A percentile compares a stretch with the other conserved stretches of the same genome.
phyloP scores from a whole-genome alignment of 768 basidiomycete genomes.

The Krasilnikovozyma curviuscula region DNA sequence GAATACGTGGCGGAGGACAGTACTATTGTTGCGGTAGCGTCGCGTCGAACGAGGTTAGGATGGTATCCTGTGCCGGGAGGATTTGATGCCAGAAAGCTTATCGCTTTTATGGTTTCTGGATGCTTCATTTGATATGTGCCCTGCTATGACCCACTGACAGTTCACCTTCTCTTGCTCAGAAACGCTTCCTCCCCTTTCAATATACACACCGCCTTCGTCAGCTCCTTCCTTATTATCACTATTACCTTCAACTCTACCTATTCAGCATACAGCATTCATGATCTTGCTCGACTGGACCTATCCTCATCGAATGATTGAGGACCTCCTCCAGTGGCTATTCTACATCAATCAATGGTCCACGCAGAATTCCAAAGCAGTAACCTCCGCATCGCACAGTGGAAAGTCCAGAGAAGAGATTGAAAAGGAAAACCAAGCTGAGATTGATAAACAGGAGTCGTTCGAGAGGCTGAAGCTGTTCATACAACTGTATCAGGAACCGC shows the following conservation, averaged over 20 bases:
- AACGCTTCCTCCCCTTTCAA: constrained; percentile 35
- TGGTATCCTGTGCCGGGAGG: not conserved
- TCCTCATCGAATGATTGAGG: constrained; percentile 67
- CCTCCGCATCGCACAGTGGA: no score
- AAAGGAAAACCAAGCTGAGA: constrained; percentile 42
- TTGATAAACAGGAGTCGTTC: constrained; percentile 66
- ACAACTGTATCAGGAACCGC: no score
- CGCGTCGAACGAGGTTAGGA: not conserved
- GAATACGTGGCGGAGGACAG: no score
- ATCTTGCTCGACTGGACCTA: constrained; percentile 88
- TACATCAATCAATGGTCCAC: constrained; percentile 78
- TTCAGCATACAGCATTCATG: constrained; percentile 34
- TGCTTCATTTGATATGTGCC: no score
- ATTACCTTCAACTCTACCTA: constrained; percentile 59
- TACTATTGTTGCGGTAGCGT: not conserved
- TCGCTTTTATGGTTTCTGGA: not conserved
- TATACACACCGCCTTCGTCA: constrained; percentile 75
- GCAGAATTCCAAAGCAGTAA: no score
- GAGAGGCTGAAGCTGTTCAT: no score
- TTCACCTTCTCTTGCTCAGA: no score
- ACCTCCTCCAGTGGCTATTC: constrained; percentile 61
- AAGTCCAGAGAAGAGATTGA: constrained; percentile 1
- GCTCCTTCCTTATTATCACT: constrained; percentile 49
- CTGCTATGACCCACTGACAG: no score
- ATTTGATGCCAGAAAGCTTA: not conserved